These are phyloP conservation scores for Graphilbum ipis-grandicollis DNA, from an alignment of 2,329 filamentous ascomycete genomes.

Conservation along the genomic window DNA sequence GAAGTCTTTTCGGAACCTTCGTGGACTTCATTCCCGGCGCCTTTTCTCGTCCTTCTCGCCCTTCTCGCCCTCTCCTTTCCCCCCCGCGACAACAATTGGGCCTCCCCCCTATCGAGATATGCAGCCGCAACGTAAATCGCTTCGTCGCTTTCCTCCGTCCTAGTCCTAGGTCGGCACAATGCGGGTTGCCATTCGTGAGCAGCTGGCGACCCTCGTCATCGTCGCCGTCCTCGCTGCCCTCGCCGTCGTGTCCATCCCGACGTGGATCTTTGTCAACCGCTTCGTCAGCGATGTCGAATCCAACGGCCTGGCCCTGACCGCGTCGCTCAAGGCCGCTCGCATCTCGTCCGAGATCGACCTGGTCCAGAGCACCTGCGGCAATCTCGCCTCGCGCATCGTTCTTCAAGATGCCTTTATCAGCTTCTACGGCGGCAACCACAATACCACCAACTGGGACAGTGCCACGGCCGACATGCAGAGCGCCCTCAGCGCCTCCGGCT, in stretches of 20 bases:
- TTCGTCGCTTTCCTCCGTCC: constrained; percentile 11
- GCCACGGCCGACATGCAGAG: constrained; percentile 50
- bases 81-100: no score
- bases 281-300: constrained; percentile 35
- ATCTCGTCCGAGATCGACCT: constrained; percentile 64
- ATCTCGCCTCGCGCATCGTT: constrained; percentile 50
- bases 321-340: constrained; percentile 72
- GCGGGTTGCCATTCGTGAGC: constrained; percentile 76
- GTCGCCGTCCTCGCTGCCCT: constrained; percentile 57
- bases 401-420: constrained; percentile 33
- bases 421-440: constrained; percentile 39
- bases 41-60: no score
- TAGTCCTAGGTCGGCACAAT: constrained; percentile 28
- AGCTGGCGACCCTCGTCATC: constrained; percentile 67
- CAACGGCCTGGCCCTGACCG: constrained; percentile 55
- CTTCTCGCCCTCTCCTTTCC: no score
- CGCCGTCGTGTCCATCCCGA: constrained; percentile 64
- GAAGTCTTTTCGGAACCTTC: no score
- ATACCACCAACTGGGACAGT: constrained; percentile 38
- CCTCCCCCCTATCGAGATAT: no score
- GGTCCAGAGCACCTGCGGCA: constrained; percentile 56
- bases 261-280: constrained; percentile 40
- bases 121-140: constrained; percentile 10
- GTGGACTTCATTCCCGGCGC: no score
- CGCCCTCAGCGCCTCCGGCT: constrained; percentile 45